phyloP scores from a whole-genome alignment of 2,329 filamentous ascomycete species.

The Emydomyces testavorans region DNA sequence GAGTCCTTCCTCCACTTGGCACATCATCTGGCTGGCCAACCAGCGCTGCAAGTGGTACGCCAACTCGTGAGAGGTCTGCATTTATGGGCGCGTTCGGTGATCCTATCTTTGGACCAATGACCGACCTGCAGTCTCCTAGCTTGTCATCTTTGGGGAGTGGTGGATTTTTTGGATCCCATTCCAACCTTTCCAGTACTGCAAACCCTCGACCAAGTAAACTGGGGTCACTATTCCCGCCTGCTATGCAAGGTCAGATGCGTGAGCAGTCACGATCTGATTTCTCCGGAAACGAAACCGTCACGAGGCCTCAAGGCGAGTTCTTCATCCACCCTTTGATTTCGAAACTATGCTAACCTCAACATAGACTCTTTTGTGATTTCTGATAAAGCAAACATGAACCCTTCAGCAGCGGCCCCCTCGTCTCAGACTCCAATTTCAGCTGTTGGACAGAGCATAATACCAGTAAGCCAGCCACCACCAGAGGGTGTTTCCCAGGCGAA shows the following conservation, averaged over 20 bases:
- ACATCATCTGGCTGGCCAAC: constrained; percentile 40
- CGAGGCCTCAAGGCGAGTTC: constrained; percentile 46
- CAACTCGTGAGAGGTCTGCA: constrained; percentile 46
- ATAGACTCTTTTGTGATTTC: constrained; percentile 22
- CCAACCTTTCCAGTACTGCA: constrained; percentile 47
- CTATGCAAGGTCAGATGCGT: constrained; percentile 88
- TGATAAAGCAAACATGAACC: constrained; percentile 25
- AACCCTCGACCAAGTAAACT: constrained; percentile 70
- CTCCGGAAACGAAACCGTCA: constrained; percentile 45
- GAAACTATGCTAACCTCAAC: constrained; percentile 13
- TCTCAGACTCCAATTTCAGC: constrained; percentile 31
- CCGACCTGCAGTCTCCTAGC: constrained; percentile 54
- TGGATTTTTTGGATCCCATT: constrained; percentile 53
- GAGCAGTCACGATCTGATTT: constrained; percentile 49
- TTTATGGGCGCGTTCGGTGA: constrained; percentile 44
- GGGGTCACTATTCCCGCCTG: constrained; percentile 72
- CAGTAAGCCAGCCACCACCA: constrained; percentile 22
- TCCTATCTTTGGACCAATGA: constrained; percentile 60
- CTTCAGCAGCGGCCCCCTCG: constrained; percentile 24
- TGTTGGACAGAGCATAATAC: constrained; percentile 21
- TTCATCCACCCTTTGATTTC: not conserved
- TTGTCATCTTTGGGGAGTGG: constrained; percentile 31
- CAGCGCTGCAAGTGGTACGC: constrained; percentile 63
- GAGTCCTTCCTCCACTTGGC: constrained; percentile 45
- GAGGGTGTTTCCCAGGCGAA: constrained; percentile 25